Conservation (phyloP, 2,329 filamentous ascomycete species). For the Thelonectria blattea region DNA sequence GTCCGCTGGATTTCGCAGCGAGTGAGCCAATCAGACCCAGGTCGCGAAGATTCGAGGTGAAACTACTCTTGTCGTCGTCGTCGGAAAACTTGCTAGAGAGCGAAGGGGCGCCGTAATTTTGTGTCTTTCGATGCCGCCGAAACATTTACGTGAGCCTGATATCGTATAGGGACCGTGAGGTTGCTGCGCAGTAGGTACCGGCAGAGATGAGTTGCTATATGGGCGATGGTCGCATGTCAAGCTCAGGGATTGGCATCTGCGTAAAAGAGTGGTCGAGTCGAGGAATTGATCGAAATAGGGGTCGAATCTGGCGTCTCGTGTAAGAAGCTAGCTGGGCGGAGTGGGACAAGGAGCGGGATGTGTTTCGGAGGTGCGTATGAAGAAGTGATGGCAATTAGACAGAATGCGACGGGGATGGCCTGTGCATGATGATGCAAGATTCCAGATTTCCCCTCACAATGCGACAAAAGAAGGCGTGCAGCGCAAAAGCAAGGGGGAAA, state of each 20-base stretch:
- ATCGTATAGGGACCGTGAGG: constrained; percentile 18
- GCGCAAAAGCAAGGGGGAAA: constrained; percentile 9
- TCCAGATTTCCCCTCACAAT: constrained; percentile 11
- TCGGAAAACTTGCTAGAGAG: constrained; percentile 26
- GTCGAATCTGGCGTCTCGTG: constrained; percentile 15
- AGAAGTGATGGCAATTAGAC: constrained; percentile 27
- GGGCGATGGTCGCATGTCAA: constrained; percentile 14
- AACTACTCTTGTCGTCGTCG: constrained; percentile 32
- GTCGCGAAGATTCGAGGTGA: constrained; percentile 38
- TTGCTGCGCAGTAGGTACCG: constrained; percentile 5
- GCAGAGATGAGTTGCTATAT: constrained; percentile 8
- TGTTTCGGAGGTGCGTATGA: constrained; percentile 23
- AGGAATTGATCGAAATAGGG: constrained; percentile 8
- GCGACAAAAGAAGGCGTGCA: constrained; percentile 10
- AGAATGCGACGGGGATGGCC: constrained; percentile 24
- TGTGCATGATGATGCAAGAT: constrained; percentile 34
- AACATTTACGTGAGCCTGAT: constrained; percentile 46
- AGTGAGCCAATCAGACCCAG: constrained; percentile 40
- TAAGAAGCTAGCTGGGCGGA: constrained; percentile 17
- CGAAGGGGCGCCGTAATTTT: constrained; percentile 35
- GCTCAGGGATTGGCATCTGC: constrained; percentile 10
- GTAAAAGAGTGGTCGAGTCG: background rate
- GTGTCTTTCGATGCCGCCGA: constrained; percentile 43
- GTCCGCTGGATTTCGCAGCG: constrained; percentile 29
- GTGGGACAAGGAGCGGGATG: constrained; percentile 17